These are phyloP conservation scores for Nicotiana tomentosiformis DNA, from an alignment of 257 asterid species.

Conservation along the genomic window DNA sequence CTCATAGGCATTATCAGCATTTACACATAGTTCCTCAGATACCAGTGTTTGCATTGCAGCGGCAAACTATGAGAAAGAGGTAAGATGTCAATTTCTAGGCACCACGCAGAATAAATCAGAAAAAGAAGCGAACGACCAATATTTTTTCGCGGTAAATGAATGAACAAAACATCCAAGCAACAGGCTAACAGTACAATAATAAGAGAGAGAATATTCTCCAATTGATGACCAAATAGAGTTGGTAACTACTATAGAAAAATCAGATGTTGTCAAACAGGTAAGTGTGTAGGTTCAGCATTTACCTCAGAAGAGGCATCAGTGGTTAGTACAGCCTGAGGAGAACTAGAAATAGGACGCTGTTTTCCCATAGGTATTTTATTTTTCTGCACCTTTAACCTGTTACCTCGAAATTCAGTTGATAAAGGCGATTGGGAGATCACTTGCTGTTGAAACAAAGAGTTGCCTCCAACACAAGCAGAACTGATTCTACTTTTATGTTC, in stretches of 20 bases:
- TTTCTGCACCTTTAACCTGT: slow-evolving; percentile 36
- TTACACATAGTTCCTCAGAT: background rate
- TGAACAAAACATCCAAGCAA: background rate
- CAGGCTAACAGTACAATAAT: background rate
- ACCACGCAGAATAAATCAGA: background rate
- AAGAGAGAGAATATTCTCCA: background rate
- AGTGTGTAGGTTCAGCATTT: background rate
- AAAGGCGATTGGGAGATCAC: slow-evolving; percentile 58
- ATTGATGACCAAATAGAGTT: background rate
- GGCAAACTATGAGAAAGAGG: background rate
- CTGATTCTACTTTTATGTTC: slow-evolving; percentile 59
- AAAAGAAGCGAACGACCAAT: background rate
- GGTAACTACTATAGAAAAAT: background rate
- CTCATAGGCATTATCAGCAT: background rate
- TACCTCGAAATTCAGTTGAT: slow-evolving; percentile 54
- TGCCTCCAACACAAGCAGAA: slow-evolving; percentile 55
- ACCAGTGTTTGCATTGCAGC: background rate
- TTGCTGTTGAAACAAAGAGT: slow-evolving; percentile 57
- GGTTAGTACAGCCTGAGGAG: slow-evolving; percentile 61
- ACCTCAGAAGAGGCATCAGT: slow-evolving; percentile 61
- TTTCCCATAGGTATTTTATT: slow-evolving; percentile 52
- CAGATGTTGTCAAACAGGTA: background rate
- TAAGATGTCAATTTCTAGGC: background rate
- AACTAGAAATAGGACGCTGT: slow-evolving; percentile 25
- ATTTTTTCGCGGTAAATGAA: background rate